These are phyloP conservation scores for Tagetes patula DNA, from an alignment of 129 eudicot species.

Conservation along the genomic window DNA sequence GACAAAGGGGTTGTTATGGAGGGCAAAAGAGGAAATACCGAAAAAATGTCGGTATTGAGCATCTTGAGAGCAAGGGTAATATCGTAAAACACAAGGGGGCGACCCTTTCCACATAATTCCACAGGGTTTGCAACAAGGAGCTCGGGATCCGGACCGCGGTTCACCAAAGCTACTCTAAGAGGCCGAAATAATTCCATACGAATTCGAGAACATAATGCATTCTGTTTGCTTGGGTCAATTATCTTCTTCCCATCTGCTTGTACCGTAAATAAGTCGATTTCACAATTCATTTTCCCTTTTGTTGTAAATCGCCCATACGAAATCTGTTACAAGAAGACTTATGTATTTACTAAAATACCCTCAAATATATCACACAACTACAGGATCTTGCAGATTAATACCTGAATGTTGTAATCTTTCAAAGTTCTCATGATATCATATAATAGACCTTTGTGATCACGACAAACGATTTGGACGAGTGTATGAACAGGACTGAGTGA, in stretches of 20 bases:
- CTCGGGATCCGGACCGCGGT: constrained; percentile 93
- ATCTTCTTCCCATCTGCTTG: constrained; percentile 84
- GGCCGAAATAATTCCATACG: constrained; percentile 67
- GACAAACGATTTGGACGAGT: constrained; percentile 78
- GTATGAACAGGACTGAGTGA: constrained; percentile 89
- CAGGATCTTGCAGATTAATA: background rate
- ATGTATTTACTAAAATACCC: background rate
- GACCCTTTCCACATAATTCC: constrained; percentile 88
- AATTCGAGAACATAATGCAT: constrained; percentile 57
- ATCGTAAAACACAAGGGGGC: constrained; percentile 84
- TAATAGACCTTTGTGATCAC: constrained; percentile 80
- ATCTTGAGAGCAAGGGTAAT: constrained; percentile 89
- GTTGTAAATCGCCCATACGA: constrained; percentile 77
- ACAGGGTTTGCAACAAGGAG: constrained; percentile 87
- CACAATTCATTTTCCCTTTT: constrained; percentile 54
- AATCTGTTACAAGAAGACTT: constrained; percentile 28
- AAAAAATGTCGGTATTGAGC: constrained; percentile 69
- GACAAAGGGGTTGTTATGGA: background rate
- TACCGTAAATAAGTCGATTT: constrained; percentile 74
- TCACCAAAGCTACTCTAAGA: constrained; percentile 70
- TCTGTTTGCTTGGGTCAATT: constrained; percentile 64
- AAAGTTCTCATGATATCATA: constrained; percentile 87
- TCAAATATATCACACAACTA: background rate
- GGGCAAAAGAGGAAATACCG: constrained; percentile 46
- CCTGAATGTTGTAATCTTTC: constrained; percentile 84